Evolutionary conservation across 108 stramenopile species (phyloP).

Genomic region (Pseudonitzschia multiseries): DNA sequence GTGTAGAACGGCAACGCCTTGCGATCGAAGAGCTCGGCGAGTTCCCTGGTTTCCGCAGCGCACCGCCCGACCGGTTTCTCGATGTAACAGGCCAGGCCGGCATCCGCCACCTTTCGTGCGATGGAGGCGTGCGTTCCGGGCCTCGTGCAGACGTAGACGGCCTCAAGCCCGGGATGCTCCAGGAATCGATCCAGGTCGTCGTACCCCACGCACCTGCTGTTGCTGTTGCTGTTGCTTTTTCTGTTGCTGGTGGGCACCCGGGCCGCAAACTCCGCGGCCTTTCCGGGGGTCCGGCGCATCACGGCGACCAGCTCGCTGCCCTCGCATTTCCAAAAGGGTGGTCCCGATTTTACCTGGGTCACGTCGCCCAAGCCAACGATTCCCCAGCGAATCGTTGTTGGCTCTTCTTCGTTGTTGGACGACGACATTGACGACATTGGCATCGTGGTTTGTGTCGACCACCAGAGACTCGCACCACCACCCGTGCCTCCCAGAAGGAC

Average conservation of each 20-base stretch:
- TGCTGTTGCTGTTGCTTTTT: too few species aligned
- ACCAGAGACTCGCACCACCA: too few species aligned
- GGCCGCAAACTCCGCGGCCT: slow-evolving; percentile 43
- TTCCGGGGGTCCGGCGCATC: slow-evolving; percentile 61
- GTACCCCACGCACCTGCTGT: slow-evolving; percentile 56
- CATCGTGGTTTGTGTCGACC: too few species aligned
- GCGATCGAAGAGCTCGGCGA: slow-evolving; percentile 26
- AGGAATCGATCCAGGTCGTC: slow-evolving; percentile 50
- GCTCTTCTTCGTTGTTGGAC: too few species aligned
- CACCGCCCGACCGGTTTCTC: slow-evolving; percentile 69
- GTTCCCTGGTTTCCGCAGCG: slow-evolving; percentile 47
- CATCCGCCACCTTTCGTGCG: slow-evolving; percentile 26
- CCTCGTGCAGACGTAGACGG: slow-evolving; percentile 55
- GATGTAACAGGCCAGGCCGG: slow-evolving; percentile 47
- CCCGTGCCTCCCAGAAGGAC: too few species aligned
- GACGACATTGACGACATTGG: too few species aligned
- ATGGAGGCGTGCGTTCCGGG: slow-evolving; percentile 59
- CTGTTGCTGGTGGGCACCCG: too few species aligned
- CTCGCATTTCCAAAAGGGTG: slow-evolving; percentile 56
- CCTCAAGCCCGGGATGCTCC: slow-evolving; percentile 42
- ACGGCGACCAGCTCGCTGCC: slow-evolving; percentile 50
- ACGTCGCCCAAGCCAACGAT: slow-evolving; percentile 71
- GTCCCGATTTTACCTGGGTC: slow-evolving; percentile 53
- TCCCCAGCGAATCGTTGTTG: slow-evolving; percentile 46
- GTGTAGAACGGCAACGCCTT: slow-evolving; percentile 43